A percentile compares a stretch with the other conserved stretches of the same genome.
phyloP scores from a whole-genome alignment of 2,329 filamentous ascomycete genomes.

The Torrubiella hemipterigena region DNA sequence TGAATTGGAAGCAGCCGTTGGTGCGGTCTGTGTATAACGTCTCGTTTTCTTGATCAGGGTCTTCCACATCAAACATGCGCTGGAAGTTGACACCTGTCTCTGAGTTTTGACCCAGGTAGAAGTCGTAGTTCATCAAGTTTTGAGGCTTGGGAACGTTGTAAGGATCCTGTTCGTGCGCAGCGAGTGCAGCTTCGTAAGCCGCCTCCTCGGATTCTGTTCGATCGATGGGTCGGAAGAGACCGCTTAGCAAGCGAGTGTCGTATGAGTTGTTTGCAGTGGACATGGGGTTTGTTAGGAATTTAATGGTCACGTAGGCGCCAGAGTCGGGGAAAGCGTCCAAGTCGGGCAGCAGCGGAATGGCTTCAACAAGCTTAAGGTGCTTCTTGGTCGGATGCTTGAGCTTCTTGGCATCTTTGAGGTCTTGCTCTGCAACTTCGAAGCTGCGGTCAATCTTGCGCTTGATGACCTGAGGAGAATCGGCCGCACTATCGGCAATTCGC shows the following conservation, averaged over 20 bases:
- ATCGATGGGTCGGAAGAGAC: slow-evolving; percentile 49
- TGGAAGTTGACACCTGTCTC: slow-evolving; percentile 42
- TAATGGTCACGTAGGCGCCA: slow-evolving; percentile 57
- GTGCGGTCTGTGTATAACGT: slow-evolving; percentile 41
- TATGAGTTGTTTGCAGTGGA: slow-evolving; percentile 34
- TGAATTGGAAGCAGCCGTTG: slow-evolving; percentile 45
- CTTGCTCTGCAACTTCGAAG: slow-evolving; percentile 42
- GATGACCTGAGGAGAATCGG: slow-evolving; percentile 53
- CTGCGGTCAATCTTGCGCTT: slow-evolving; percentile 54
- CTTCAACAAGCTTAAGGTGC: slow-evolving; percentile 44
- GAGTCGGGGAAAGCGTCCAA: slow-evolving; percentile 58
- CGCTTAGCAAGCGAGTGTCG: slow-evolving; percentile 48
- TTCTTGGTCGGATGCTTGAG: slow-evolving; percentile 48
- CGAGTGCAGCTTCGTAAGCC: slow-evolving; percentile 35
- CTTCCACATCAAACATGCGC: slow-evolving; percentile 45
- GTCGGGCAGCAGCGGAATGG: slow-evolving; percentile 51
- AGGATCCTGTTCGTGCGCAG: slow-evolving; percentile 45
- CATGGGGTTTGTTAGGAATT: slow-evolving; percentile 55
- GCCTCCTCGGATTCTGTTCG: slow-evolving; percentile 41
- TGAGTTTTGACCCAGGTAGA: slow-evolving; percentile 44
- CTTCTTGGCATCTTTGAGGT: slow-evolving; percentile 39
- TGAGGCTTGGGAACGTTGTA: slow-evolving; percentile 41
- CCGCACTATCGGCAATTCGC: slow-evolving; percentile 45
- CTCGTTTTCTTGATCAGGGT: slow-evolving; percentile 40
- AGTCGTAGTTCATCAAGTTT: slow-evolving; percentile 53